Base-by-base conservation (phyloP, 805 yeast genomes). In the Schwanniomyces polymorphus region DNA sequence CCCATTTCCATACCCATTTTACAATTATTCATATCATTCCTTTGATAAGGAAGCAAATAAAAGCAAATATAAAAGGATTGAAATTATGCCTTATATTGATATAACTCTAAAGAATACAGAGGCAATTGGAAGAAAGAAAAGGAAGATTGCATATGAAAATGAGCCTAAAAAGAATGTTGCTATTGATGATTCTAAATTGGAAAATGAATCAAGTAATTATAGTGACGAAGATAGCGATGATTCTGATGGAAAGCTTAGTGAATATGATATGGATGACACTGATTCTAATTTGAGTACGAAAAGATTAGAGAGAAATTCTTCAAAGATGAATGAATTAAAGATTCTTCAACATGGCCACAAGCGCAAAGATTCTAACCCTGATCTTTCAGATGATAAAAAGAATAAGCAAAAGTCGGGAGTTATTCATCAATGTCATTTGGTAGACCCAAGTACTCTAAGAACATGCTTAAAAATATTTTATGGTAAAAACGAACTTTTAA, bases 1-100 rank as follows among this genome's bases (percentile, higher is more conserved):
- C 49, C 76, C 78, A 21, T 72, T 68, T 48, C 78, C 78, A 6
- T 74, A 66, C 47, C 77, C 78, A 29, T 74, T 72, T 48, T 74
- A 73, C 56, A 73, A 73, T 45, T 74, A 63, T 53, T 71, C 76
- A 6, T 72, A 70, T 54, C 78, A 74, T 50, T 56, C 70, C 4
- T 55, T 68, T 37, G 62, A 65, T 37, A 59, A 66, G 3, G 55
- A 57, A 16, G 53, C 61, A 6, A 58, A 58, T 9, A 55, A 57
- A 16, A 56, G 51, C 18, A 72, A 72, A 48, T 58, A 61, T 40
- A 42, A 55, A 6, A 52, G 48, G 21, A 52, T 73, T 6, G 45
- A 60, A 6, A 64, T 73, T 42, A 57, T 48, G 16, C 71, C 76
- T 1, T 72, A 72, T 53, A 56, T 65, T 17, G 76, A 72, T 42